Conservation (phyloP, 2,329 filamentous ascomycete genomes). For the Fusarium dimerum region DNA sequence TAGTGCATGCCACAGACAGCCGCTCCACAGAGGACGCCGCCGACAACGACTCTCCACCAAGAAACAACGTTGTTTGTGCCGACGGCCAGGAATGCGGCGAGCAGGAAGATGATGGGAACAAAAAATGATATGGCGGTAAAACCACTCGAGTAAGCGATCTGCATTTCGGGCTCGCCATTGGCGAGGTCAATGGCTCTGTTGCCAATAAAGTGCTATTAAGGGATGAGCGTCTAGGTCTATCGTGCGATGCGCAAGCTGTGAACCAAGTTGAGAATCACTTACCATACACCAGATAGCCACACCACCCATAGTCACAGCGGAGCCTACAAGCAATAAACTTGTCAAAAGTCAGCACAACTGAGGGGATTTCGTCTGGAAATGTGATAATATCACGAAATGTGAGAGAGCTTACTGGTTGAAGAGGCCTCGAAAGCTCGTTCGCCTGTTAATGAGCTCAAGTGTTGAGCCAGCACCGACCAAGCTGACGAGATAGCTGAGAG, state of each 20-base stretch:
- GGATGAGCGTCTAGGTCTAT: constrained; percentile 1
- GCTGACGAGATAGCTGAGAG: constrained; percentile 75
- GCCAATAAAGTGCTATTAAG: constrained; percentile 57
- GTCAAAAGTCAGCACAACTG: constrained; percentile 8
- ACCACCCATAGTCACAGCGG: constrained; percentile 71
- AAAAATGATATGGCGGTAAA: constrained; percentile 80
- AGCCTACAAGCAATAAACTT: constrained; percentile 63
- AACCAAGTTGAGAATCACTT: constrained; percentile 18
- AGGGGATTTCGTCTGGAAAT: background rate
- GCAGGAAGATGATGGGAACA: constrained; percentile 73
- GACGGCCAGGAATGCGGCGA: constrained; percentile 70
- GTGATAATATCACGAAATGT: constrained; percentile 1
- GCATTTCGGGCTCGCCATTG: constrained; percentile 60
- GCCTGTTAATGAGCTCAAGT: constrained; percentile 76
- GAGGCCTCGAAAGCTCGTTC: constrained; percentile 67
- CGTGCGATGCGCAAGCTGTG: background rate
- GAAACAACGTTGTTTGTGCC: constrained; percentile 60
- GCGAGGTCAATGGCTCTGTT: constrained; percentile 76
- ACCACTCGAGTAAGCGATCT: constrained; percentile 71
- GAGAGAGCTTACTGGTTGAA: constrained; percentile 63
- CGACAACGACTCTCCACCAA: constrained; percentile 59
- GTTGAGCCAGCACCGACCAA: constrained; percentile 77
- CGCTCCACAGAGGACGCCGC: constrained; percentile 70
- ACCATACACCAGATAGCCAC: constrained; percentile 75
- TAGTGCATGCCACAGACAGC: constrained; percentile 88